Evolutionary conservation across 129 eudicot genomes (phyloP), one percentile per base, ranked within the genome.

Genomic region (Chrysanthemum lavandulifolium): DNA sequence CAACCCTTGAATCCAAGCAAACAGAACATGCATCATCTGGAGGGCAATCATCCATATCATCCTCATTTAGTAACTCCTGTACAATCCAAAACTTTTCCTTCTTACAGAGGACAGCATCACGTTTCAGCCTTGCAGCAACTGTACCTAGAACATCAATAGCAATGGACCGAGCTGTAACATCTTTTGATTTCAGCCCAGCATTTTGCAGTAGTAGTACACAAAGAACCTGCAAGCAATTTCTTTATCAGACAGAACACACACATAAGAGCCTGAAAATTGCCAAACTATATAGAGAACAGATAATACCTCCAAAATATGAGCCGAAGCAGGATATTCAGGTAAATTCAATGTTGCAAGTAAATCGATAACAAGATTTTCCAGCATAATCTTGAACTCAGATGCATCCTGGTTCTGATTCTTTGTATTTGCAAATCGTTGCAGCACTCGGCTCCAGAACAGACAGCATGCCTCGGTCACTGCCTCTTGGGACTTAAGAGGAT

Each of bases 241-340:
- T 82, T 76, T 80, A 75, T 55, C 52, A 61, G 21, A 56, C 67
- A 76, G 59, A 10, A 40, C 7, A 50, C 27, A 52, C 36, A 19
- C 49, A 60, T 65, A 79, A 75, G 69, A 57, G 27, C 50, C 45
- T 64, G 75, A 40, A 67, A 60, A 15, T 51, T 40, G 36, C 29
- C 74, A 1, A 62, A 60, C 12, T 58, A 40, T 36, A 36, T 36
- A 6, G 45, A 36, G 45, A 5, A 36, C 2, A 40, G 47, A 40
- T 40, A 33, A 75, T 86, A 94, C 99, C 96, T 94, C 99, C 71
- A 94, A 79, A 79, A 90, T 81, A 55, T 88, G 85, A 77, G 93
- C 89, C 13, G 99, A 84, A 60, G 99, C 99, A 50, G 99, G 99
- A 84, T 84, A 94, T 73, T 94, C 99, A 15, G 99, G 99, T 65